Base-by-base conservation (phyloP, 768 basidiomycete species). In the Boletellus ananas region DNA sequence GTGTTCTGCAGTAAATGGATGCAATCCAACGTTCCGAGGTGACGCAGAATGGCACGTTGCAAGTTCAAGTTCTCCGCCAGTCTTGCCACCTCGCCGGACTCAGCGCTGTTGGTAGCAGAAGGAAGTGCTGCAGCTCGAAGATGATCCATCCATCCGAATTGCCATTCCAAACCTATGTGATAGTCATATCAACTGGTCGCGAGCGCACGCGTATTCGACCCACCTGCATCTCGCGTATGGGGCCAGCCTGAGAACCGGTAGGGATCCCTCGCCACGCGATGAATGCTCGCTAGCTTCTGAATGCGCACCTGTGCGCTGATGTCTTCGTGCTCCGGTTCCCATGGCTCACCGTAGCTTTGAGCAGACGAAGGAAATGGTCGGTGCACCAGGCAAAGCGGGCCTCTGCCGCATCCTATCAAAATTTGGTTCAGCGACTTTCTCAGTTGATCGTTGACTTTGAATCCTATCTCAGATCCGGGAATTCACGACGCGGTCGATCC, bases 271-370 rank as follows among this genome's bases (percentile, higher is more conserved):
- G 27, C 17, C 25, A 50, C 6, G 44, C 3, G 16, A 13, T 21
- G 31, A 40, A 33, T 33, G 45, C 68, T 35, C 60, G 85, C 74
- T 13, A 8, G 38, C 20, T 38, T 23, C 37, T 20, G 20, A 20
- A 29, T 40, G n/a, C 20, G 20, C 52, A 35, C 37, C 38, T 27
- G 23, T 41, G 10, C 9, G 48, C 53, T 43, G 20, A 21, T 11
- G 14, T 14, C 46, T n/a, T n/a, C n/a, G 11, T 43, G n/a, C 31
- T 3, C 49, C 97, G 94, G 94, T 96, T 3, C 97, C 95, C 6
- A 83, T 89, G 74, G 89, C 98, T 2, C 95, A 98, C 67, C 80
- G 94, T 8, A 94, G 95, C 64, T 94, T 98, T 58, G 83, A 92
- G 55, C 89, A 90, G 48, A 96, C 94, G 1, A 90, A 94, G 64